A percentile compares a stretch with the other conserved stretches of the same genome.
These are phyloP conservation scores for Trichoderma atroviride DNA, from an alignment of 2,329 filamentous ascomycete genomes.

Conservation along the genomic window DNA sequence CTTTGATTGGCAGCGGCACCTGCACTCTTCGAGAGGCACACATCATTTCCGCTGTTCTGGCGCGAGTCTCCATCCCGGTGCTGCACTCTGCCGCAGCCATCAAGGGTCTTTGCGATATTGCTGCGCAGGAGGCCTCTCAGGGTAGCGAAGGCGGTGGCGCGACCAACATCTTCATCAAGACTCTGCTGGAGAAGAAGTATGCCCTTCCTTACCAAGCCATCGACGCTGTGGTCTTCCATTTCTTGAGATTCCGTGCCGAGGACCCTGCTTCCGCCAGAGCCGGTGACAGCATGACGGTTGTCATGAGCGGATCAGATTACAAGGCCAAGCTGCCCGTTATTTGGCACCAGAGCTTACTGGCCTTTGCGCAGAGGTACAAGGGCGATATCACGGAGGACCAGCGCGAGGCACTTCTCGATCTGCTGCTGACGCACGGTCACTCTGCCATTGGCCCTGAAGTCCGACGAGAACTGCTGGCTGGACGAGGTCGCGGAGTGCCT, in stretches of 20 bases:
- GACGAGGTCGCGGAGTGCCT: slow-evolving; percentile 76
- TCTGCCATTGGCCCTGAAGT: slow-evolving; percentile 89
- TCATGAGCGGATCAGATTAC: slow-evolving; percentile 50
- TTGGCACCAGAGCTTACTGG: slow-evolving; percentile 92
- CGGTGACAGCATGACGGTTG: slow-evolving; percentile 56
- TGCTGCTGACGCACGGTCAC: slow-evolving; percentile 83
- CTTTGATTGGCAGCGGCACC: slow-evolving; percentile 79
- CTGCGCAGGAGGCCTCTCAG: slow-evolving; percentile 82
- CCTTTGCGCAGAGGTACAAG: slow-evolving; percentile 91
- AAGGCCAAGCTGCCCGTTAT: slow-evolving; percentile 79
- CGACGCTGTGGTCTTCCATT: slow-evolving; percentile 94
- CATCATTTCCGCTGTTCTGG: slow-evolving; percentile 85
- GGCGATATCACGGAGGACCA: slow-evolving; percentile 97
- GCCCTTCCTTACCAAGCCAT: slow-evolving; percentile 93
- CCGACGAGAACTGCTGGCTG: slow-evolving; percentile 82
- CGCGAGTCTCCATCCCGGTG: slow-evolving; percentile 83
- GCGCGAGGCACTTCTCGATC: slow-evolving; percentile 84
- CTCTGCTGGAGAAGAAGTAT: slow-evolving; percentile 94
- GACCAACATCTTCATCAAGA: slow-evolving; percentile 93
- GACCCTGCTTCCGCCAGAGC: slow-evolving; percentile 60
- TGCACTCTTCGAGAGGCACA: slow-evolving; percentile 91
- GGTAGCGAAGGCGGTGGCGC: slow-evolving; percentile 86
- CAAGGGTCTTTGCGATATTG: slow-evolving; percentile 90
- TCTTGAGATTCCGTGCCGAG: slow-evolving; percentile 79
- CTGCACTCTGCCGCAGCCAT: slow-evolving; percentile 90